Evolutionary conservation across 1,284 basidiomycete genomes (phyloP).

Genomic region (Crocinoboletus sp.): DNA sequence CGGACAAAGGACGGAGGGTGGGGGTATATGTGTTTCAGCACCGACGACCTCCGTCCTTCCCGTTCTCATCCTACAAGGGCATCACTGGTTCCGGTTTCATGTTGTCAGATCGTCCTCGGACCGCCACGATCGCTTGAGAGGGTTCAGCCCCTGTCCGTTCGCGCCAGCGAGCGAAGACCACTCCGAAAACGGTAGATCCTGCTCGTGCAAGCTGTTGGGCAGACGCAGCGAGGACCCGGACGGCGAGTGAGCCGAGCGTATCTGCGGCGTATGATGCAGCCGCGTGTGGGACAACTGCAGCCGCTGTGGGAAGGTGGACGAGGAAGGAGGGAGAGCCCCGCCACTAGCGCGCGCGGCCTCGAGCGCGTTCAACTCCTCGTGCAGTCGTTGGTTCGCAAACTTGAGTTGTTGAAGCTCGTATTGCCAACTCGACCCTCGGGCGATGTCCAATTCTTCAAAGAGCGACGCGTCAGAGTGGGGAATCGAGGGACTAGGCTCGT

Average conservation of each 20-base stretch:
- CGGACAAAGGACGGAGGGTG: not conserved
- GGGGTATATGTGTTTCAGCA: not conserved
- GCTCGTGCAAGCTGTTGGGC: constrained; percentile 18
- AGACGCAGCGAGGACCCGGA: constrained; percentile 1
- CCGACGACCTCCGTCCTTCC: not conserved
- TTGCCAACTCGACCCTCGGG: constrained; percentile 79
- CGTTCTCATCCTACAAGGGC: not conserved
- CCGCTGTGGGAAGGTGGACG: not conserved
- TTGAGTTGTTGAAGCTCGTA: constrained; percentile 87
- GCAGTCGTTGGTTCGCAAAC: constrained; percentile 66
- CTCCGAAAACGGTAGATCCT: constrained; percentile 20
- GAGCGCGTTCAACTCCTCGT: constrained; percentile 61
- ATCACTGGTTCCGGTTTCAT: not conserved
- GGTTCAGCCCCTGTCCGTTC: constrained; percentile 23
- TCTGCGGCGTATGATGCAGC: constrained; percentile 4
- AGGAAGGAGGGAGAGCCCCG: not conserved
- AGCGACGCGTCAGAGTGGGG: constrained; percentile 45
- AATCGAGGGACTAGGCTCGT: constrained; percentile 7
- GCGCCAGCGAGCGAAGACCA: constrained; percentile 32
- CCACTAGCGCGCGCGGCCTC: constrained; percentile 33
- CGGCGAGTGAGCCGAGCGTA: constrained; percentile 4
- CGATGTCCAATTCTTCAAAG: constrained; percentile 69
- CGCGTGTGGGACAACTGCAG: constrained; percentile 3
- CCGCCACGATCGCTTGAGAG: constrained; percentile 26
- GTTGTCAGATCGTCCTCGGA: constrained; percentile 22